Evolutionary conservation across 2,329 filamentous ascomycete species (phyloP).

Genomic region (Fusarium dlaminii): DNA sequence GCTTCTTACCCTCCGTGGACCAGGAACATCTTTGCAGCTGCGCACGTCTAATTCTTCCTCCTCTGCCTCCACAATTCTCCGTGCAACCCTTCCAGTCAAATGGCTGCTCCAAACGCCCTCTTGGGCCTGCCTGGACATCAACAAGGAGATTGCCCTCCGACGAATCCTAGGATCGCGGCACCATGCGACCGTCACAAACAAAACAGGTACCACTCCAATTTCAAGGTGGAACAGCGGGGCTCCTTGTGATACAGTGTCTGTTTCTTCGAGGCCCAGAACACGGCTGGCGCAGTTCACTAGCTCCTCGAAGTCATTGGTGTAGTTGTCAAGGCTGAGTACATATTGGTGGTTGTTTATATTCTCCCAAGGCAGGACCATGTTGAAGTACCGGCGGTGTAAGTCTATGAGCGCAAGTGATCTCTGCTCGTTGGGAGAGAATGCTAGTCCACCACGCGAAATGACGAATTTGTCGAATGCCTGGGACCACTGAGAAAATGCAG

Average conservation of each 20-base stretch:
- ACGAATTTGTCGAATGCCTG: neutral
- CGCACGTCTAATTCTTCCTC: accelerated
- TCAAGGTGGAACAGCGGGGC: neutral
- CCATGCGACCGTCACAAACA: neutral
- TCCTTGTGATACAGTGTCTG: too few species aligned
- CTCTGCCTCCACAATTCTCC: neutral
- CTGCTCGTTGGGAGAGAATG: neutral
- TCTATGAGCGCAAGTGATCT: neutral
- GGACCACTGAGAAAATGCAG: neutral
- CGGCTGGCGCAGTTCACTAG: neutral
- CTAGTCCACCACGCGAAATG: accelerated
- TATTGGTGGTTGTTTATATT: accelerated
- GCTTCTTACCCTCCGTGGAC: neutral
- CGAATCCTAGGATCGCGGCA: neutral
- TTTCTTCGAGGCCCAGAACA: neutral
- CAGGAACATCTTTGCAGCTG: neutral
- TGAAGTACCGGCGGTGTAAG: neutral
- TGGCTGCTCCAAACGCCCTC: neutral
- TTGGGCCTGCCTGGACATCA: neutral
- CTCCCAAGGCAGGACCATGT: neutral
- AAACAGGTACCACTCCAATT: neutral
- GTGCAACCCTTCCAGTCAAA: neutral
- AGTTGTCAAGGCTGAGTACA: neutral
- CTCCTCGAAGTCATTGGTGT: neutral
- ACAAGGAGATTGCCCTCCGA: neutral